Percentiles rank a stretch among this genome's conserved stretches.
These are phyloP conservation scores for Scenedesmus sp. DNA, from an alignment of 163 green algal genomes.

Conservation along the genomic window DNA sequence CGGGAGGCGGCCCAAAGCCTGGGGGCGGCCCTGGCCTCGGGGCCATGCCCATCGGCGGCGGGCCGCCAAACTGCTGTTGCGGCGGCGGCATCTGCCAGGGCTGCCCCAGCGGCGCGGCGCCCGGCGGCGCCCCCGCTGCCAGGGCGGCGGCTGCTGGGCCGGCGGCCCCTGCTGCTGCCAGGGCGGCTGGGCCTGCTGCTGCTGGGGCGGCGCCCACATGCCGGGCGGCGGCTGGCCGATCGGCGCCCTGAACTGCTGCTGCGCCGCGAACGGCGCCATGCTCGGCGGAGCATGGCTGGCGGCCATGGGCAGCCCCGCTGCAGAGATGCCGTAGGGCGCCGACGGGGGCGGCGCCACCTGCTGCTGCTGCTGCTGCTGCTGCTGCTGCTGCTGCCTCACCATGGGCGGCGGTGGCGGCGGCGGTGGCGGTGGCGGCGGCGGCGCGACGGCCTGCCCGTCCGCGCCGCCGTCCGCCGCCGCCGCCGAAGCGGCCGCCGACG, in stretches of 20 bases:
- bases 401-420: neutral
- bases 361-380: slow-evolving; percentile 8
- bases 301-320: neutral
- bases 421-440: neutral
- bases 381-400: neutral
- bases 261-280: neutral
- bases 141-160: neutral
- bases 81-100: slow-evolving; percentile 11
- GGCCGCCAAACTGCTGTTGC: slow-evolving; percentile 6
- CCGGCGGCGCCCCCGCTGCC: neutral
- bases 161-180: neutral
- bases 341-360: neutral
- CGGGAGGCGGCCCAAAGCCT: too few species aligned
- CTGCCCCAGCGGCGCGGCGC: too few species aligned
- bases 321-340: neutral
- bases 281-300: neutral
- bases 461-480: neutral
- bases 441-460: neutral
- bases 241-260: neutral
- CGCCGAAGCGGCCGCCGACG: neutral
- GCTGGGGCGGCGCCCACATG: neutral
- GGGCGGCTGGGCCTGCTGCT: neutral
- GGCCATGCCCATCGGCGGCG: neutral
- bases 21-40: neutral
- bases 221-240: neutral